Evolutionary conservation across 257 asterid species (phyloP).

Genomic region (Salvia splendens): DNA sequence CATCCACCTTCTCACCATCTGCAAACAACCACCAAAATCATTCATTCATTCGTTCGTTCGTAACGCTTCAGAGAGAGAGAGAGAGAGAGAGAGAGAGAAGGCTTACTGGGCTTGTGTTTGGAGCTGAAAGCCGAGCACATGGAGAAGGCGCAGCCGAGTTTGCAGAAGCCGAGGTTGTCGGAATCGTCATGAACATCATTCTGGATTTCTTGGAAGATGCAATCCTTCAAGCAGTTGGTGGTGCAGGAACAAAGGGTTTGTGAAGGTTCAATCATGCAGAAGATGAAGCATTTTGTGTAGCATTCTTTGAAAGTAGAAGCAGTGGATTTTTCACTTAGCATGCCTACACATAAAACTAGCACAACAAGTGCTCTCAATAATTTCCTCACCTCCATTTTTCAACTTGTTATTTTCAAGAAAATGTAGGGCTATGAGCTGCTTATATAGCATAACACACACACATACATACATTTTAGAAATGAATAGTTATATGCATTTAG

Average conservation of each 20-base stretch:
- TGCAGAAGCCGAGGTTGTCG: constrained; percentile 64
- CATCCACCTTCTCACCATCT: constrained; percentile 79
- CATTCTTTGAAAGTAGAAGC: constrained; percentile 71
- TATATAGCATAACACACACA: constrained; percentile 17
- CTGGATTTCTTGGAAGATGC: constrained; percentile 62
- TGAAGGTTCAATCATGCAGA: constrained; percentile 86
- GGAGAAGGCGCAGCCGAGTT: constrained; percentile 86
- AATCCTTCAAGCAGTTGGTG: constrained; percentile 76
- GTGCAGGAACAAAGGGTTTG: constrained; percentile 85
- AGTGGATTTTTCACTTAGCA: constrained; percentile 41
- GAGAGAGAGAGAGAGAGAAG: constrained; percentile 11
- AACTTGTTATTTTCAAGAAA: background rate
- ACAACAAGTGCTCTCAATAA: constrained; percentile 41
- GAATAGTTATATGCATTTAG: background rate
- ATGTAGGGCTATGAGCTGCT: constrained; percentile 18
- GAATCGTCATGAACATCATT: constrained; percentile 32
- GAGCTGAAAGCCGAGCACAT: constrained; percentile 71
- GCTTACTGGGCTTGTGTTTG: constrained; percentile 59
- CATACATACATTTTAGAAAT: background rate
- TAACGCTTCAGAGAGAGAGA: background rate
- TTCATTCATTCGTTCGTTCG: no score
- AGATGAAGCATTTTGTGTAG: constrained; percentile 81
- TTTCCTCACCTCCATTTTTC: constrained; percentile 45
- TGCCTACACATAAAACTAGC: constrained; percentile 45
- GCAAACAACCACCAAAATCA: background rate